phyloP scores from a whole-genome alignment of 192 early-diverging fungal species.

The Coemansia sp. region DNA sequence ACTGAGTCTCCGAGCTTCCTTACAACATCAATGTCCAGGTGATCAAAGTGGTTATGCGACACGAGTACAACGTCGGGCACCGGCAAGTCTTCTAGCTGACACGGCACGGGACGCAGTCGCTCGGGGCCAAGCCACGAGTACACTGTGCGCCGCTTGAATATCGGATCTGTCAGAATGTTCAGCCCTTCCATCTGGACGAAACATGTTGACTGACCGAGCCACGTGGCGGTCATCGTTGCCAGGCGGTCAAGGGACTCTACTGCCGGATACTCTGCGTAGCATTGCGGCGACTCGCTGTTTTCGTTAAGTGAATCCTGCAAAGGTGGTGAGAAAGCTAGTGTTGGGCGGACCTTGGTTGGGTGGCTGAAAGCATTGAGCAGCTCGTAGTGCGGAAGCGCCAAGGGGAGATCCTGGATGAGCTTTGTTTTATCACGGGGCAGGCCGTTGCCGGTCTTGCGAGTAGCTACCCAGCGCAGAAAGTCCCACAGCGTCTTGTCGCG shows the following conservation, averaged over 20 bases:
- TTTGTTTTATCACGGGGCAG: slow-evolving; percentile 19
- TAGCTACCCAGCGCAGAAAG: slow-evolving; percentile 45
- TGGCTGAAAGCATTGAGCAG: slow-evolving; percentile 22
- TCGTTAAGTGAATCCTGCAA: not conserved
- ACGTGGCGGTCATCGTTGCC: slow-evolving; percentile 36
- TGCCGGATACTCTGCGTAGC: slow-evolving; percentile 14
- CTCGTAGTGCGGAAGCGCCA: slow-evolving; percentile 28
- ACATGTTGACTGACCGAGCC: slow-evolving; percentile 67
- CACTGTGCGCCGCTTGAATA: slow-evolving; percentile 71
- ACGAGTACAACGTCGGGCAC: slow-evolving; percentile 75
- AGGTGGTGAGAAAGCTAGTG: not conserved
- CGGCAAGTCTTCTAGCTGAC: slow-evolving; percentile 64
- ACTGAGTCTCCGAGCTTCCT: slow-evolving; percentile 55
- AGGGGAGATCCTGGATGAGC: slow-evolving; percentile 29
- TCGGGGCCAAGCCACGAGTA: slow-evolving; percentile 66
- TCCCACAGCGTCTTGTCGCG: slow-evolving; percentile 53
- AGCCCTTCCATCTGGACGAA: slow-evolving; percentile 67
- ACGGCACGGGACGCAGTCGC: slow-evolving; percentile 66
- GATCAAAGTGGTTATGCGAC: slow-evolving; percentile 90
- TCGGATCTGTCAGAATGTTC: slow-evolving; percentile 76
- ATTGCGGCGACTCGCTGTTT: slow-evolving; percentile 1
- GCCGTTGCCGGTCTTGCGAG: slow-evolving; percentile 41
- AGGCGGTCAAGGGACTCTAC: slow-evolving; percentile 14
- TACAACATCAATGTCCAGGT: slow-evolving; percentile 71
- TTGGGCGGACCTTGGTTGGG: not conserved